phyloP scores from a whole-genome alignment of 768 basidiomycete genomes.

The Auricularia cornea region DNA sequence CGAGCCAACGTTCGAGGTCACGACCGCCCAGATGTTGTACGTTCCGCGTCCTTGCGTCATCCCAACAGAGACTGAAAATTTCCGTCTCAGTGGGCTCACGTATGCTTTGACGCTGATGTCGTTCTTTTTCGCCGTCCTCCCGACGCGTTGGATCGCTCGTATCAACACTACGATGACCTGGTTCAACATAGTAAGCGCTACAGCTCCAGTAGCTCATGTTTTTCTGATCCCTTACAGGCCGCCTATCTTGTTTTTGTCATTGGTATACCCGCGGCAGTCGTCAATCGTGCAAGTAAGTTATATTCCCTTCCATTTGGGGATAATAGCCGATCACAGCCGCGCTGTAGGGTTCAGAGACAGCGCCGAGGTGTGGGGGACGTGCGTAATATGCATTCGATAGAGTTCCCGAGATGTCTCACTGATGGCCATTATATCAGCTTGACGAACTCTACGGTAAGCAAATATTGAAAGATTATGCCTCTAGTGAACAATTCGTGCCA shows the following conservation, averaged over 20 bases:
- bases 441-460: neutral
- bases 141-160: constrained; percentile 5
- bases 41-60: neutral
- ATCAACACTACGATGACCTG: constrained; percentile 6
- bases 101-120: constrained; percentile 1
- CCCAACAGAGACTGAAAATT: neutral
- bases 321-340: neutral
- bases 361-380: neutral
- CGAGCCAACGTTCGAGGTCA: neutral
- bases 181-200: neutral
- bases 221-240: neutral
- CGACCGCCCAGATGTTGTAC: neutral
- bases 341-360: neutral
- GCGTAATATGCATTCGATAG: too few relatives aligned
- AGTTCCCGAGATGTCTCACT: too few relatives aligned
- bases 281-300: neutral
- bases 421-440: neutral
- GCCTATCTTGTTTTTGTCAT: neutral
- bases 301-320: neutral
- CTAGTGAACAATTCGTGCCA: neutral
- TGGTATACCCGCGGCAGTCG: neutral
- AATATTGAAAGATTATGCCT: neutral
- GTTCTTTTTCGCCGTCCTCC: neutral
- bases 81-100: neutral
- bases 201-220: neutral